Conservation (phyloP, 2,329 filamentous ascomycete genomes). For the Aureobasidium sp. region DNA sequence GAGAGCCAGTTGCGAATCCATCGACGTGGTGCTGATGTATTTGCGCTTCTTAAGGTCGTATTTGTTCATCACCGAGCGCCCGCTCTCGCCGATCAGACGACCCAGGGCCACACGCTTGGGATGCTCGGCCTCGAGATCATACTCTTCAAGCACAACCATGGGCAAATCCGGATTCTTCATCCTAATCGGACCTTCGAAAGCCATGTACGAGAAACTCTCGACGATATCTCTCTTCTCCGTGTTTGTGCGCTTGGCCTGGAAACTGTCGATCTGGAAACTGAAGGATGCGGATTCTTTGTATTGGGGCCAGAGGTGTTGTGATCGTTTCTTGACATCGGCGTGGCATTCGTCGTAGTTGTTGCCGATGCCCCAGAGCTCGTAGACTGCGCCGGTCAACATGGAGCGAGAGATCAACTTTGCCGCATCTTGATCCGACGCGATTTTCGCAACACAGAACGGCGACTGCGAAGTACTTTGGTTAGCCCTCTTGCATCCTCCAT, state of each 20-base stretch:
- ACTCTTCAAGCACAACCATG: conserved; percentile 79
- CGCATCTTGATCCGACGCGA: conserved; percentile 54
- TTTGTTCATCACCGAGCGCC: conserved; percentile 57
- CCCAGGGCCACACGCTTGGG: conserved; percentile 62
- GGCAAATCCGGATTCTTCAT: conserved; percentile 65
- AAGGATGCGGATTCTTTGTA: conserved; percentile 59
- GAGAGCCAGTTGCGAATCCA: conserved; percentile 90
- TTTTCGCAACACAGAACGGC: conserved; percentile 70
- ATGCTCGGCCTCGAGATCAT: conserved; percentile 44
- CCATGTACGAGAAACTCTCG: conserved; percentile 69
- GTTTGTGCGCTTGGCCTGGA: conserved; percentile 59
- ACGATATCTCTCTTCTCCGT: conserved; percentile 64
- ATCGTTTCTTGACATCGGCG: conserved; percentile 49
- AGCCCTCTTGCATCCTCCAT: background rate
- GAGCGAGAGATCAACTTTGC: conserved; percentile 67
- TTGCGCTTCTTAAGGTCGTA: conserved; percentile 88
- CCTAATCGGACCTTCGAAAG: conserved; percentile 66
- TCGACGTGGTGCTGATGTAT: conserved; percentile 93
- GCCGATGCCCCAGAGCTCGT: conserved; percentile 80
- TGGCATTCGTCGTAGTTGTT: conserved; percentile 60
- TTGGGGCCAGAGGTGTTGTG: conserved; percentile 54
- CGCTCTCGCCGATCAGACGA: conserved; percentile 57
- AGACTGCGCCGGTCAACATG: conserved; percentile 72
- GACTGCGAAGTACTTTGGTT: conserved; percentile 47
- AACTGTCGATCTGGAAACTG: conserved; percentile 78